phyloP scores from a whole-genome alignment of 2,329 filamentous ascomycete genomes.

The Lasiodiplodia sp. region DNA sequence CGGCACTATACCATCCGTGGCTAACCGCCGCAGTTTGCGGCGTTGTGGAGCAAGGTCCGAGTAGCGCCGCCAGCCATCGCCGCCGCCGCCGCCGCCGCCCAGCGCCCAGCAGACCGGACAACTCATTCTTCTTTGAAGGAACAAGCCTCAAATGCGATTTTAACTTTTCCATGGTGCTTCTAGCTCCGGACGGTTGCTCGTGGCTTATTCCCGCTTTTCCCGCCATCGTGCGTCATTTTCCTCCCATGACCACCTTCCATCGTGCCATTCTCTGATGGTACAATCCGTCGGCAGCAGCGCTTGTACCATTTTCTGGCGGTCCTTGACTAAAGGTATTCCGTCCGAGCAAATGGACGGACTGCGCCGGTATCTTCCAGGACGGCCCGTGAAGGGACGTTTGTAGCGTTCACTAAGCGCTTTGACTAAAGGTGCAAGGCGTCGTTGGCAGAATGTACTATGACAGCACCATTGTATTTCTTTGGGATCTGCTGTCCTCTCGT shows the following conservation, averaged over 20 bases:
- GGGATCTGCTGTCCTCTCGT: not conserved
- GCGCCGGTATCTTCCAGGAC: not conserved
- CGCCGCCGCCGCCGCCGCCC: not conserved
- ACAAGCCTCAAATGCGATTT: not conserved
- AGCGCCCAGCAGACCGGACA: not conserved
- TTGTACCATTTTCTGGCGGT: not conserved
- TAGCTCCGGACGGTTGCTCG: not conserved
- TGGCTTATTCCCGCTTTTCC: not conserved
- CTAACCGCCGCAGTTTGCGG: not conserved
- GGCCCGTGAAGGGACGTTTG: not conserved
- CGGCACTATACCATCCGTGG: not conserved
- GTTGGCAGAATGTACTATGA: not conserved
- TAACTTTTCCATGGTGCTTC: not conserved
- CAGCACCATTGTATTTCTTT: not conserved
- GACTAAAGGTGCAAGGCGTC: not conserved
- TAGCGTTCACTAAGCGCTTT: not conserved
- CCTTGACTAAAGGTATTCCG: not conserved
- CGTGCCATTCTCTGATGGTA: not conserved
- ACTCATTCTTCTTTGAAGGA: not conserved
- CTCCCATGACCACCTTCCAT: not conserved
- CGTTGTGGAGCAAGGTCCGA: not conserved
- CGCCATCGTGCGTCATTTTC: not conserved
- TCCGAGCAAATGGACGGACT: not conserved
- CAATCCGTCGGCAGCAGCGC: not conserved
- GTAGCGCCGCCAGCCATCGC: not conserved